phyloP scores from a whole-genome alignment of 805 yeast genomes.

The Zygosaccharomyces gambellarensis region DNA sequence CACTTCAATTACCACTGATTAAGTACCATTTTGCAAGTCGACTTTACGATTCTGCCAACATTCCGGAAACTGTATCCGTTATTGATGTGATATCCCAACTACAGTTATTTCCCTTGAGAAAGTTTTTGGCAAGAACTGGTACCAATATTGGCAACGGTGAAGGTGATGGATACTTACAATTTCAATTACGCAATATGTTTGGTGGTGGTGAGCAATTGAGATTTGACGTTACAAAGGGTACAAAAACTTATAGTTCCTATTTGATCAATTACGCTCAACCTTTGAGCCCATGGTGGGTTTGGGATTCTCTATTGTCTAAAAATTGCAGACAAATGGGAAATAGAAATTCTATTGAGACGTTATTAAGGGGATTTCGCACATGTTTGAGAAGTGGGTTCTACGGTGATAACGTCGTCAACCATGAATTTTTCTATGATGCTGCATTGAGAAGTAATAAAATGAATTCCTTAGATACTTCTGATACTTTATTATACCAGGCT shows the following conservation, averaged over 20 bases:
- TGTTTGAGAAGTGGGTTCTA: constrained; percentile 23
- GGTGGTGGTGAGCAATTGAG: constrained; percentile 66
- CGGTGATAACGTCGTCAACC: constrained; percentile 34
- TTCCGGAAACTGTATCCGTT: constrained; percentile 14
- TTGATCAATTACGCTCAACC: constrained; percentile 50
- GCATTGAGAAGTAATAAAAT: constrained; percentile 40
- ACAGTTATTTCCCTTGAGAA: constrained; percentile 51
- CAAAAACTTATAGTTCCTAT: constrained; percentile 54
- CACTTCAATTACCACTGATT: constrained; percentile 12
- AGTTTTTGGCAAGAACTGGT: constrained; percentile 82
- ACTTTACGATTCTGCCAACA: constrained; percentile 8
- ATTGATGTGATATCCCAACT: constrained; percentile 32
- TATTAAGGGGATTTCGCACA: constrained; percentile 37
- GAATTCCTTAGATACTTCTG: constrained; percentile 47
- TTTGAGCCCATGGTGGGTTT: constrained; percentile 46
- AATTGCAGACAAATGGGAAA: constrained; percentile 50
- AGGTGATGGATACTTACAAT: constrained; percentile 86
- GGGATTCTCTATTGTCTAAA: constrained; percentile 48
- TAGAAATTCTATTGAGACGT: constrained; percentile 44
- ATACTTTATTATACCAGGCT: constrained; percentile 51
- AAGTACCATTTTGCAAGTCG: constrained; percentile 10
- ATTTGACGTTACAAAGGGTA: constrained; percentile 54
- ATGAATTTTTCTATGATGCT: constrained; percentile 46
- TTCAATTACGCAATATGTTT: constrained; percentile 54
- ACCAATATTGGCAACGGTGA: constrained; percentile 96